These are phyloP conservation scores for Cryptosporidium muris DNA, from an alignment of 169 alveolate genomes.

Conservation along the genomic window DNA sequence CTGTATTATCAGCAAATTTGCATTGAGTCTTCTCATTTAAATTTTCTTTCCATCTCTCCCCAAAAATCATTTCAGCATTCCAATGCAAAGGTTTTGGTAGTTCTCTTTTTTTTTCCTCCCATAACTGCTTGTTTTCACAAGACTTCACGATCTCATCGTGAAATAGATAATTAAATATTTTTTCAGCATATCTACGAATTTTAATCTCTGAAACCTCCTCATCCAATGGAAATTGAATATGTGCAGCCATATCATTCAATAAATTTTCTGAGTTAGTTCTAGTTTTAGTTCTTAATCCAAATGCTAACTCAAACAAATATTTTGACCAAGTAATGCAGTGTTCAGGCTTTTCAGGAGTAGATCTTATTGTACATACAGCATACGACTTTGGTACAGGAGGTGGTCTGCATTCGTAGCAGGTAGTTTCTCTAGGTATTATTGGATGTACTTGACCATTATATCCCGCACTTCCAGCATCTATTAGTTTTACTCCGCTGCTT, in stretches of 20 bases:
- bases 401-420: constrained; percentile 93
- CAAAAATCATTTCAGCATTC: not conserved
- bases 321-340: constrained; percentile 99
- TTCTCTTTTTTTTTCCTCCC: constrained; percentile 3
- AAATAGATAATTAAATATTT: constrained; percentile 33
- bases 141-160: constrained; percentile 2
- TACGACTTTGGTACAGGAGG: constrained; percentile 86
- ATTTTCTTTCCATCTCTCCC: not conserved
- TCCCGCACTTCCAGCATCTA: constrained; percentile 97
- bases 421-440: constrained; percentile 85
- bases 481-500: constrained; percentile 86
- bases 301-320: constrained; percentile 85
- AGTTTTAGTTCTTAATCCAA: constrained; percentile 75
- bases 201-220: constrained; percentile 41
- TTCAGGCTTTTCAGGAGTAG: constrained; percentile 97
- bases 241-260: constrained; percentile 75
- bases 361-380: constrained; percentile 98
- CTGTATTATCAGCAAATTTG: not conserved
- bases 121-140: constrained; percentile 1
- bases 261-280: constrained; percentile 73
- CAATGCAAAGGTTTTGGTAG: constrained; percentile 47
- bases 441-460: constrained; percentile 91
- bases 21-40: not conserved
- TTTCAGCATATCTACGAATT: constrained; percentile 41
- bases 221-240: constrained; percentile 28